Conservation (phyloP, 257 asterid species). For the Salvia hispanica region DNA sequence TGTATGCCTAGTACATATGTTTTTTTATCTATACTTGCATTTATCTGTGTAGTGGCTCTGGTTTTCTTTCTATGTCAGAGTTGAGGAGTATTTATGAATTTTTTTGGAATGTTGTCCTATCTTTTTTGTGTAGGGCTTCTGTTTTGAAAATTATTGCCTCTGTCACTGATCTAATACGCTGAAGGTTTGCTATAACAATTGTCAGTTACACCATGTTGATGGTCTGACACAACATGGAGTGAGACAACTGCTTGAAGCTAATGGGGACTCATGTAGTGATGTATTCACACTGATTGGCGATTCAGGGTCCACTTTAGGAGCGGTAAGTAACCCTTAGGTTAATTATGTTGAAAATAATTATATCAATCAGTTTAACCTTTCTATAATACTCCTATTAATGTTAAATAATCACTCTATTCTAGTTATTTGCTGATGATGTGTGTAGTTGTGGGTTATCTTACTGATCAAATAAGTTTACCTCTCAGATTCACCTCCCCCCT, state of each 20-base stretch:
- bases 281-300: slow-evolving; percentile 59
- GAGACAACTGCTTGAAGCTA: slow-evolving; percentile 52
- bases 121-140: background rate
- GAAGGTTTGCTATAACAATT: slow-evolving; percentile 17
- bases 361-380: slow-evolving; percentile 5
- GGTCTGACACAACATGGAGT: slow-evolving; percentile 72
- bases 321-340: slow-evolving; percentile 43
- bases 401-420: background rate
- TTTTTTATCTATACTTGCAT: background rate
- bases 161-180: background rate
- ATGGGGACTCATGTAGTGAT: slow-evolving; percentile 44
- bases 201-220: slow-evolving; percentile 83
- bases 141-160: background rate
- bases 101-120: background rate
- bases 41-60: slow-evolving; percentile 1
- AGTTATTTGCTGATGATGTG: slow-evolving; percentile 5
- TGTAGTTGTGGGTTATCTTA: slow-evolving; percentile 8
- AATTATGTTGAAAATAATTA: background rate
- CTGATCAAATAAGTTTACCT: background rate
- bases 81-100: background rate
- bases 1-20: background rate
- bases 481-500: background rate
- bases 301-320: slow-evolving; percentile 79
- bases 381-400: background rate
- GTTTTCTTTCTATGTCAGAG: slow-evolving; percentile 15